A percentile compares a stretch with the other conserved stretches of the same genome.
Conservation (phyloP, 176 grass and related monocot species). For the Pontederia paniculata region DNA sequence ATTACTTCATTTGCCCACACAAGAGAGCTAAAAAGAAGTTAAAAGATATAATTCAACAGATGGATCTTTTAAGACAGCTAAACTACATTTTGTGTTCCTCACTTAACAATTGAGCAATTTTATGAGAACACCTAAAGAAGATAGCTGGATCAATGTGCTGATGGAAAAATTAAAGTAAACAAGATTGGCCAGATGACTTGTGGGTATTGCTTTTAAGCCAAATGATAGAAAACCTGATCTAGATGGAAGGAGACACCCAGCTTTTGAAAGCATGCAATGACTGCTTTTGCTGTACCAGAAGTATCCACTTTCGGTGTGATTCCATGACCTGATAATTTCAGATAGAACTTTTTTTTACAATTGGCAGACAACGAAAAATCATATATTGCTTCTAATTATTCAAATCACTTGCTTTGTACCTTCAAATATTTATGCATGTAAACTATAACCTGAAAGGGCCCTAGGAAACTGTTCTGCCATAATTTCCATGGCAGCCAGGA, state of each 20-base stretch:
- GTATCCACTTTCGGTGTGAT: slow-evolving; percentile 84
- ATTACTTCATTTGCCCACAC: too few relatives aligned
- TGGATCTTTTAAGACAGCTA: too few relatives aligned
- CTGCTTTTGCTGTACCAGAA: slow-evolving; percentile 67
- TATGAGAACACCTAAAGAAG: too few relatives aligned
- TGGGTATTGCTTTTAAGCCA: too few relatives aligned
- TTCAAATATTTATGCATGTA: slow-evolving; percentile 32
- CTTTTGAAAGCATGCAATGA: slow-evolving; percentile 65
- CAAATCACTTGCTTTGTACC: too few relatives aligned
- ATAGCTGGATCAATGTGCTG: too few relatives aligned
- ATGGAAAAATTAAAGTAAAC: too few relatives aligned
- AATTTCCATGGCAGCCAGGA: slow-evolving; percentile 67
- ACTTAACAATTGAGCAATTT: too few relatives aligned
- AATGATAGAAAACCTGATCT: slow-evolving; percentile 33
- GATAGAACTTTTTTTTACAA: background rate
- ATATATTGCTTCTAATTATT: background rate
- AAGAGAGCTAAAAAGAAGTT: too few relatives aligned
- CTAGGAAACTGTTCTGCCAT: slow-evolving; percentile 67
- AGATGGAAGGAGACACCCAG: slow-evolving; percentile 52
- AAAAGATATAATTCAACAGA: too few relatives aligned
- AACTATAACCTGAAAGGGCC: slow-evolving; percentile 50
- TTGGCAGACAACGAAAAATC: slow-evolving; percentile 6
- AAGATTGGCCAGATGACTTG: too few relatives aligned
- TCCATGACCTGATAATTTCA: slow-evolving; percentile 53
- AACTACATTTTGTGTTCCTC: too few relatives aligned